Evolutionary conservation across 2,329 filamentous ascomycete genomes (phyloP), one percentile per base, ranked within the genome.

Genomic region (Diaporthe sp.): DNA sequence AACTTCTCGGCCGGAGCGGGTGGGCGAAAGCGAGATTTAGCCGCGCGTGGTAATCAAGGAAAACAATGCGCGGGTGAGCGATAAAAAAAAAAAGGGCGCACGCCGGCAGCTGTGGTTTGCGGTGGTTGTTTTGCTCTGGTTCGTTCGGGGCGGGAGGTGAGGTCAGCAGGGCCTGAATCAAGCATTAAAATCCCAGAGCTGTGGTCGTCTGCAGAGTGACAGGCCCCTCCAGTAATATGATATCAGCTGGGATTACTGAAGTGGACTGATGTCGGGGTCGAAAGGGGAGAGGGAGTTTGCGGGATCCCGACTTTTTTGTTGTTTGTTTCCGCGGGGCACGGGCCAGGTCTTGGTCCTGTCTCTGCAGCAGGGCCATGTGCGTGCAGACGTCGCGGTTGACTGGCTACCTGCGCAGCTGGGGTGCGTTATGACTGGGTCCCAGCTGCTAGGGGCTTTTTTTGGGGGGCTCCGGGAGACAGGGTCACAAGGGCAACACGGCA

Each of bases 1-100:
- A 78, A 81, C 73, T 63, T 51, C 42, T 39, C 35, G 70, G 56
- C 70, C 35, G 70, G 44, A 63, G 70, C 70, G 59, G 56, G 37
- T 39, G 30, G 32, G 56, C 55, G 27, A 51, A n/a, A 58, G 69
- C 69, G 56, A 58, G 55, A 53, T 71, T 71, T 71, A 59, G 69
- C 69, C 35, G 39, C 55, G 42, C n/a, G 42, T 71, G 37, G 68
- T 50, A 71, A 71, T 59, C 42, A 71, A 17, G 44, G 27, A 44
- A 53, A 53, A 53, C 63, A 68, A 68, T 68, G 63, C 44, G 47
- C 13, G 32, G 30, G 63, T 15, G 30, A 13, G 35, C 44, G 22
- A n/a, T 22, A 22, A 22, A 19, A n/a, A 13, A 59, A 47, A 71
- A 61, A 71, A 63, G 27, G 27, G 19, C 50, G 39, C 51, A 27